Evolutionary conservation across 2,329 filamentous ascomycete genomes (phyloP), one percentile per base, ranked within the genome.

Genomic region (Fusarium hostae): DNA sequence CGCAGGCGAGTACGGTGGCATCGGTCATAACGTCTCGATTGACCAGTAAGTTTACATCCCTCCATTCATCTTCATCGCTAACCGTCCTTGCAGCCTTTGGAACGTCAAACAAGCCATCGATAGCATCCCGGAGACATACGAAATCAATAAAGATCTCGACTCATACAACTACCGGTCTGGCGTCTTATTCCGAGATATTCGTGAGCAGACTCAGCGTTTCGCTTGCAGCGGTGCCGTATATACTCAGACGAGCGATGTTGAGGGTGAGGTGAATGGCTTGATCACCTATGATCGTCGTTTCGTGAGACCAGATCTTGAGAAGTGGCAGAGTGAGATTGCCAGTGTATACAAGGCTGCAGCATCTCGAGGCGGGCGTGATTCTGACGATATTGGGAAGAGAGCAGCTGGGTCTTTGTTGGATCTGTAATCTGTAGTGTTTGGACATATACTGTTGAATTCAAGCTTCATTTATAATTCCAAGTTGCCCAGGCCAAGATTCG

Each of bases 241-340:
- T 86, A 93, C 91, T 2, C 91, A 93, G 82, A 93, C 91, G 0
- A 92, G 89, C 0, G 91, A 93, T 73, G 91, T 93, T 0, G 91
- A 93, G 77, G 91, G 91, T 8, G 91, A 93, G 77, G 89, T 93
- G 12, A 94, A 93, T 72, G 91, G 91, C 0, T 81, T 94, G 62
- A 78, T 92, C 72, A 92, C 90, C 0, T 92, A 92, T 73, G 91
- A 93, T 77, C 86, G 91, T 2, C 83, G 90, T 1, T 63, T 91
- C 0, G 77, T 90, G 37, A 82, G 91, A 2, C 86, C 87, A 8
- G 82, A 92, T 63, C 80, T 82, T 41, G 78, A 81, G 11, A 86
- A 89, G 79, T 92, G 90, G 90, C 85, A 83, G 73, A 77, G 76
- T 1, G 89, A 91, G 75, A 91, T 92, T 47, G 78, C 86, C 71